Conservation (phyloP, 169 alveolate species). For the Plasmodium vinckei region DNA sequence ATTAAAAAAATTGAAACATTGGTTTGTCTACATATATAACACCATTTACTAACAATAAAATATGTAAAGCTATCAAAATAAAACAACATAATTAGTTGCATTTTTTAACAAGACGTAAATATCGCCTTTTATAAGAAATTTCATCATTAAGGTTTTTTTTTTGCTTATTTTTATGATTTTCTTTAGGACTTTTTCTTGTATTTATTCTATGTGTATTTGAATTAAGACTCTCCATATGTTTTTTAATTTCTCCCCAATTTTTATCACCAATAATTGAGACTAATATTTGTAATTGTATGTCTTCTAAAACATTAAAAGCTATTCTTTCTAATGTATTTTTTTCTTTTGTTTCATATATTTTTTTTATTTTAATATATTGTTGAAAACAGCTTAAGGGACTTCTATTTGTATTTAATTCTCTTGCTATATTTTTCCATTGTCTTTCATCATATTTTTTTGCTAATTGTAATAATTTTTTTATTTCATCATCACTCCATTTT, state of each 20-base stretch:
- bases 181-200: slow-evolving; percentile 9
- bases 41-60: too few species aligned
- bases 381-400: slow-evolving; percentile 67
- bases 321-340: slow-evolving; percentile 53
- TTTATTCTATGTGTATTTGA: slow-evolving; percentile 31
- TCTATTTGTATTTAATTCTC: slow-evolving; percentile 68
- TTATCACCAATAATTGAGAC: slow-evolving; percentile 71
- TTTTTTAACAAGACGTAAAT: slow-evolving; percentile 20
- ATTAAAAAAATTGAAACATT: too few species aligned
- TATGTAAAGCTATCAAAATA: too few species aligned
- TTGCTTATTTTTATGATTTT: slow-evolving; percentile 7
- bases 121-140: slow-evolving; percentile 68
- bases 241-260: slow-evolving; percentile 49
- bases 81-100: not conserved
- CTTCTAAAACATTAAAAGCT: slow-evolving; percentile 72
- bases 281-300: slow-evolving; percentile 63
- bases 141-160: slow-evolving; percentile 21
- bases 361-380: slow-evolving; percentile 54
- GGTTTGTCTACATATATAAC: too few species aligned
- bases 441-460: slow-evolving; percentile 43
- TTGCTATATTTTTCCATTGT: slow-evolving; percentile 55
- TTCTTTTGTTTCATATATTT: slow-evolving; percentile 41
- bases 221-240: slow-evolving; percentile 59
- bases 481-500: slow-evolving; percentile 58
- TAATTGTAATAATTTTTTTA: slow-evolving; percentile 32